Evolutionary conservation across 2,329 filamentous ascomycete species (phyloP).

Genomic region (Xenoacremonium recifei): DNA sequence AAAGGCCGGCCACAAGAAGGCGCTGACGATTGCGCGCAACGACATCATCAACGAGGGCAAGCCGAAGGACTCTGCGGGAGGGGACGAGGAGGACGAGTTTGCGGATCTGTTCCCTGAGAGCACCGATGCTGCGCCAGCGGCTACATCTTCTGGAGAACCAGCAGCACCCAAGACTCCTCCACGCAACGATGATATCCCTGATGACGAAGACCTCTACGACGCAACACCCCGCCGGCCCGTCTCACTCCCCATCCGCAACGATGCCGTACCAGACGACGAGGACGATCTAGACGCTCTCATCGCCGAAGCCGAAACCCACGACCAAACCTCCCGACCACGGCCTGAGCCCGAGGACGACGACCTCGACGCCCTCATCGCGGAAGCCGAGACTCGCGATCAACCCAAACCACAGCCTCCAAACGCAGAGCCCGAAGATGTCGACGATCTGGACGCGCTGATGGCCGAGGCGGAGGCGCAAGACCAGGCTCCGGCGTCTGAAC

Average conservation of each 20-base stretch:
- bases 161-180: constrained; percentile 27
- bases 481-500: too few species aligned
- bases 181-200: constrained; percentile 27
- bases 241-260: constrained; percentile 20
- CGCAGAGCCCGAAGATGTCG: constrained; percentile 38
- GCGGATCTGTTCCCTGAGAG: constrained; percentile 12
- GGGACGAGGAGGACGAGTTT: constrained; percentile 30
- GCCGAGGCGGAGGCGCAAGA: constrained; percentile 41
- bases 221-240: constrained; percentile 44
- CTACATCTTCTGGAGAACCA: constrained; percentile 36
- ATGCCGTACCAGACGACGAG: constrained; percentile 40
- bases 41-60: constrained; percentile 82
- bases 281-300: constrained; percentile 55
- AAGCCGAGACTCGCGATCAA: constrained; percentile 36
- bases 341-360: constrained; percentile 7
- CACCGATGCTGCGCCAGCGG: constrained; percentile 32
- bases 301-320: constrained; percentile 42
- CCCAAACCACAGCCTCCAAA: not conserved
- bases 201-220: constrained; percentile 54
- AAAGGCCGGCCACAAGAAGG: constrained; percentile 84
- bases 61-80: constrained; percentile 42
- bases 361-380: constrained; percentile 52
- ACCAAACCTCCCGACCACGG: constrained; percentile 8
- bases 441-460: constrained; percentile 54
- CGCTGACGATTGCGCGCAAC: constrained; percentile 69